Percentiles rank a stretch among this genome's conserved stretches.
Evolutionary conservation across 2,329 filamentous ascomycete genomes (phyloP).

Genomic region (Sporothrix brasiliensis): DNA sequence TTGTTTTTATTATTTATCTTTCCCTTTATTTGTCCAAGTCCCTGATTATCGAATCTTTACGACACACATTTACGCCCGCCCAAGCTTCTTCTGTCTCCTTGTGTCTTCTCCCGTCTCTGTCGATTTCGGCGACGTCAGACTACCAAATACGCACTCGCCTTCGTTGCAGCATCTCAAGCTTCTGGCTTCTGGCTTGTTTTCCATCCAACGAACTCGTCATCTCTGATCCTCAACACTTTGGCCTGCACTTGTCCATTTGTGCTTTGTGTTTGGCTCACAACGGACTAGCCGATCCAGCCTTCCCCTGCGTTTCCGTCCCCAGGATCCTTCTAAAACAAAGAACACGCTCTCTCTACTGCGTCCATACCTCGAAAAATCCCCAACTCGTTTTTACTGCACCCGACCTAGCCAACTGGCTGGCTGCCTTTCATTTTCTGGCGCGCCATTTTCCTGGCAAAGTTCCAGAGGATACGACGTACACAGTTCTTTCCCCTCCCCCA

Average conservation of each 20-base stretch:
- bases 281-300: conserved; percentile 17
- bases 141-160: background rate
- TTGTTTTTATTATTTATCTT: conserved; percentile 1
- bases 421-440: conserved; percentile 2
- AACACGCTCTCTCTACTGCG: background rate
- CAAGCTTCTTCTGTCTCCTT: background rate
- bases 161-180: background rate
- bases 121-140: background rate
- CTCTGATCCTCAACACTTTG: conserved; percentile 20
- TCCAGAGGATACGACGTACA: background rate
- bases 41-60: background rate
- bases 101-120: background rate
- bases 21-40: background rate
- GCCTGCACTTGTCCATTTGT: conserved; percentile 1
- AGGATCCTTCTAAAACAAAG: background rate
- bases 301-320: conserved; percentile 6
- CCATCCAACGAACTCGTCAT: background rate
- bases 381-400: background rate
- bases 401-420: background rate
- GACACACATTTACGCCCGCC: background rate
- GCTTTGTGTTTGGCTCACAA: conserved; percentile 19
- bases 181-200: background rate
- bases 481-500: background rate
- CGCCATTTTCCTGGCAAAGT: background rate
- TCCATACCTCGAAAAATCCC: background rate